phyloP scores from a whole-genome alignment of 164 flowering plant genomes.

The Macadamia tetraphylla region DNA sequence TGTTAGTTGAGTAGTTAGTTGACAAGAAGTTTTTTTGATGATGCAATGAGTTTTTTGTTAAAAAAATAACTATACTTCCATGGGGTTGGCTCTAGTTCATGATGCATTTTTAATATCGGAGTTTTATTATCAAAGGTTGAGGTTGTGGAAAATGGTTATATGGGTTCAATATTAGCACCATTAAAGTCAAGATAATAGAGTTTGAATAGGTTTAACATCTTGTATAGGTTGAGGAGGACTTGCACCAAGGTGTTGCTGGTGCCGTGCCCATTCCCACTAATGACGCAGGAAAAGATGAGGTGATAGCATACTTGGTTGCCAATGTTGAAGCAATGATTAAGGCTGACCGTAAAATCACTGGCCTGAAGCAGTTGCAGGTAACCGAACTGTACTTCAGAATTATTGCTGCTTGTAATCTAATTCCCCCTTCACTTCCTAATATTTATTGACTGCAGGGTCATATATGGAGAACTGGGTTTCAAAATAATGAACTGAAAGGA shows the following conservation, averaged over 20 bases:
- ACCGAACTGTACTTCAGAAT: slow-evolving; percentile 6
- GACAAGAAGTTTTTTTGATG: too few species aligned
- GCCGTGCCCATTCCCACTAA: slow-evolving; percentile 66
- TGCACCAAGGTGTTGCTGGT: slow-evolving; percentile 61
- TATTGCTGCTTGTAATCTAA: neutral
- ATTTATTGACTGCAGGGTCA: slow-evolving; percentile 59
- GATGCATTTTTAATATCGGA: too few species aligned
- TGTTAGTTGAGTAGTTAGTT: too few species aligned
- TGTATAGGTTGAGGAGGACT: slow-evolving; percentile 68
- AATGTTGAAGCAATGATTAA: slow-evolving; percentile 91
- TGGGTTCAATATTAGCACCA: neutral
- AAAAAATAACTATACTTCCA: too few species aligned
- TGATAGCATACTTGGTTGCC: slow-evolving; percentile 76
- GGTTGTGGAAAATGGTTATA: neutral
- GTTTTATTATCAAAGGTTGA: too few species aligned
- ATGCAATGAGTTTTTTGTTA: too few species aligned
- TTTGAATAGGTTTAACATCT: neutral
- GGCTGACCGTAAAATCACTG: slow-evolving; percentile 90
- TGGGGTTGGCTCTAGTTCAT: too few species aligned
- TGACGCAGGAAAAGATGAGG: slow-evolving; percentile 72
- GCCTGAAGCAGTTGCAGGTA: slow-evolving; percentile 87
- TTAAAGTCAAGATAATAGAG: neutral
- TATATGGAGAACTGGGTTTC: slow-evolving; percentile 91
- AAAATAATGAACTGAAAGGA: slow-evolving; percentile 64
- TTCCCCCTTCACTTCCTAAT: neutral